phyloP scores from a whole-genome alignment of 768 basidiomycete species.

The Naematelia aurantialba region DNA sequence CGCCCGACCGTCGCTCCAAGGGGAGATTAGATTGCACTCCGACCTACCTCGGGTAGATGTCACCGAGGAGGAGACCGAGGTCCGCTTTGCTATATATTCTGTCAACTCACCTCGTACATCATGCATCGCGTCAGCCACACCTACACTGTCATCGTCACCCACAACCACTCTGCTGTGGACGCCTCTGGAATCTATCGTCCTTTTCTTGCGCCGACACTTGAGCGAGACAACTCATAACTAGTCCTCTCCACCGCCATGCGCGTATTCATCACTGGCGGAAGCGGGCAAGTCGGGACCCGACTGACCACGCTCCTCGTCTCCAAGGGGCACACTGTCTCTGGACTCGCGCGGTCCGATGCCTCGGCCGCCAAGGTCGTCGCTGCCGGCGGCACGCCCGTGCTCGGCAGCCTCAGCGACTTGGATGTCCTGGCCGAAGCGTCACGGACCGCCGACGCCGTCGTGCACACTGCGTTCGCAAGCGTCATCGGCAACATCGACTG shows the following conservation, averaged over 20 bases:
- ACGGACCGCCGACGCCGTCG: conserved; percentile 27
- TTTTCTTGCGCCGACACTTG: too few relatives aligned
- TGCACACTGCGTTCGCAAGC: conserved; percentile 32
- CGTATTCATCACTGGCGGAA: conserved; percentile 34
- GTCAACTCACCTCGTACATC: too few relatives aligned
- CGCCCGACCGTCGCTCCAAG: too few relatives aligned
- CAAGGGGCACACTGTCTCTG: conserved; percentile 24
- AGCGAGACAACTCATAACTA: too few relatives aligned
- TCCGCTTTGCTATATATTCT: too few relatives aligned
- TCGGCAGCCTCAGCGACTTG: conserved; percentile 30
- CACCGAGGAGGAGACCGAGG: too few relatives aligned
- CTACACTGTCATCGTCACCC: too few relatives aligned
- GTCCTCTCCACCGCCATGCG: conserved; percentile 12
- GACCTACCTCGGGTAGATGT: too few relatives aligned
- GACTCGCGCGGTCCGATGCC: conserved; percentile 22
- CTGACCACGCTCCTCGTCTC: conserved; percentile 15
- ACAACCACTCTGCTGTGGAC: too few relatives aligned
- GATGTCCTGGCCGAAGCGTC: conserved; percentile 21
- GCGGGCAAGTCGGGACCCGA: conserved; percentile 22
- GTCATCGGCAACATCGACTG: neutral
- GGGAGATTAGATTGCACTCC: too few relatives aligned
- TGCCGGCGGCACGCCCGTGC: conserved; percentile 19
- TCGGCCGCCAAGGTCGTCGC: conserved; percentile 19
- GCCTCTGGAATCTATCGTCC: too few relatives aligned
- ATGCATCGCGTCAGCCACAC: too few relatives aligned